Percentiles rank a stretch among this genome's conserved stretches.
Evolutionary conservation across 139 green algal genomes (phyloP).

Genomic region (Medakamo hakoo): DNA sequence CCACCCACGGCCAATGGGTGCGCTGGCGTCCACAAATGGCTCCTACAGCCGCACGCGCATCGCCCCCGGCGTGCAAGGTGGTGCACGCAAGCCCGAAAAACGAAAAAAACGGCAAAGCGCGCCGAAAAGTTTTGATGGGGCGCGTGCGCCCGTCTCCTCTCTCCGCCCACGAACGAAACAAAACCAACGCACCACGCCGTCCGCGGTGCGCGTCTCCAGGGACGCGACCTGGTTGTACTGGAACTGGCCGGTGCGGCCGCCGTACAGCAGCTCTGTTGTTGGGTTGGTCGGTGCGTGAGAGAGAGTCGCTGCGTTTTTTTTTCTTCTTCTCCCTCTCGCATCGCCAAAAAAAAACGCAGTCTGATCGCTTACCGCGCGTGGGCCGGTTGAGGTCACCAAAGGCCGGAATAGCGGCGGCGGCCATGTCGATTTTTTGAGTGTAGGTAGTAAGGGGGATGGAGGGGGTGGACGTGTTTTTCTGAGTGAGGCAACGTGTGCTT

Average conservation of each 20-base stretch:
- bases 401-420: slow-evolving; percentile 11
- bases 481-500: no score
- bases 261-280: slow-evolving; percentile 13
- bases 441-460: background rate
- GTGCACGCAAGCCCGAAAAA: no score
- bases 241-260: slow-evolving; percentile 6
- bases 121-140: no score
- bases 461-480: background rate
- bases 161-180: no score
- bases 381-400: slow-evolving; percentile 18
- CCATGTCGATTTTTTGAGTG: background rate
- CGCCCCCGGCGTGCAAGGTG: no score
- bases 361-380: background rate
- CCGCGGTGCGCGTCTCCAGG: slow-evolving; percentile 11
- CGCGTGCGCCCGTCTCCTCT: no score
- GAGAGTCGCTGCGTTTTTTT: background rate
- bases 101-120: no score
- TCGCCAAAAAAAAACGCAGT: no score
- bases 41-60: no score
- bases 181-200: slow-evolving; percentile 15
- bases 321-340: background rate
- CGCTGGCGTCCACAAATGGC: no score
- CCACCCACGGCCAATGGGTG: no score
- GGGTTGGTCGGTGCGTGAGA: background rate
- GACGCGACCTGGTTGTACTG: slow-evolving; percentile 10